These are phyloP conservation scores for Cerioporus squamosus DNA, from an alignment of 1,284 basidiomycete species.

Conservation along the genomic window DNA sequence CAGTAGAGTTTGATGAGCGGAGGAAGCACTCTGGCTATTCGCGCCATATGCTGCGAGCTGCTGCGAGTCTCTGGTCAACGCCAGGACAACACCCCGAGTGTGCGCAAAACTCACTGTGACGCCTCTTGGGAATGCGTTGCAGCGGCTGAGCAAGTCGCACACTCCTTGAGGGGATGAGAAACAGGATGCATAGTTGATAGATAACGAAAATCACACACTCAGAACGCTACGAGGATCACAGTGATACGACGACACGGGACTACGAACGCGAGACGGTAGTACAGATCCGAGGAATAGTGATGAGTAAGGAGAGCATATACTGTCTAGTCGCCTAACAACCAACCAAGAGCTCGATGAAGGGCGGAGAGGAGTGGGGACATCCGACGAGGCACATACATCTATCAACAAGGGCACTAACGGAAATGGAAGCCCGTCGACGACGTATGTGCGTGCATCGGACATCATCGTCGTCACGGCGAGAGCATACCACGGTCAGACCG, in stretches of 20 bases:
- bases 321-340: not conserved
- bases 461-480: slow-evolving; percentile 35
- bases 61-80: no score
- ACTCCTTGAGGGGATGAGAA: not conserved
- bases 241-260: not conserved
- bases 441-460: slow-evolving; percentile 13
- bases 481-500: slow-evolving; percentile 25
- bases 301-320: not conserved
- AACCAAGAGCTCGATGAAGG: not conserved
- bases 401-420: no score
- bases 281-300: not conserved
- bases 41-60: no score
- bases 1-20: no score
- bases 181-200: not conserved
- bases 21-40: no score
- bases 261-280: not conserved
- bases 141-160: no score
- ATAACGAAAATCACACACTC: not conserved
- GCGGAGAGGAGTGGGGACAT: slow-evolving; percentile 13
- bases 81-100: no score
- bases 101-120: no score
- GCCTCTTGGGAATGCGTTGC: no score
- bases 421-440: slow-evolving; percentile 6
- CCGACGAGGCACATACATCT: slow-evolving; percentile 6
- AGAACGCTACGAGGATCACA: no score